Evolutionary conservation across 345 rosid genomes (phyloP), one percentile per base, ranked within the genome.

Genomic region (Populus deltoides): DNA sequence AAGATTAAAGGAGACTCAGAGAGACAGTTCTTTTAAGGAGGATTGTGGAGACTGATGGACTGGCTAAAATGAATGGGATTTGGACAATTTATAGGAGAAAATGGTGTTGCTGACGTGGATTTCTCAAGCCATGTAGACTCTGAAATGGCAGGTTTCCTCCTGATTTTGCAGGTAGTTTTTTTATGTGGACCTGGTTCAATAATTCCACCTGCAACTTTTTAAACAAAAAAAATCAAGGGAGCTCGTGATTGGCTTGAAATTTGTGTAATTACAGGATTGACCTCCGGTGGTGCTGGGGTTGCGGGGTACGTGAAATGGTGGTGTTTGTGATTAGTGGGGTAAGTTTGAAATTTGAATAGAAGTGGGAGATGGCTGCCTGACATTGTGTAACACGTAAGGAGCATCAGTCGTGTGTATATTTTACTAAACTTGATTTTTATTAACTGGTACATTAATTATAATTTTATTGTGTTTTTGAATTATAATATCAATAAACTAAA

Each of bases 91-190:
- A 86, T 88, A 88, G 81, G 81, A 73, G 66, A 71, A 79, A 62
- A 33, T 8, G 24, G 59, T 6, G 35, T n/a, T 75, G 87, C 83
- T 87, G 90, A 91, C 84, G 74, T 11, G 86, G 86, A 78, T 72
- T 63, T 36, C 18, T 22, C 15, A 31, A 8, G 55, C 82, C 74
- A 78, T 68, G 43, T 72, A 9, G 47, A 49, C 16, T 74, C 70
- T 13, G 18, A 71, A 66, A 5, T 70, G 82, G 75, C 68, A 7
- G 2, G 8, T 17, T n/a, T 78, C 68, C 38, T 72, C 82, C 70
- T 41, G 10, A 53, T 9, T 5, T 69, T 59, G 57, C 31, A 25
- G 31, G 27, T 71, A 29, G 36, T 38, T 22, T 45, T 65, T 62
- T 41, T 43, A 41, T 18, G 27, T 65, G 59, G 77, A 27, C 5